Conservation (phyloP, 202 grass and related monocot species). For the Panicum virgatum region DNA sequence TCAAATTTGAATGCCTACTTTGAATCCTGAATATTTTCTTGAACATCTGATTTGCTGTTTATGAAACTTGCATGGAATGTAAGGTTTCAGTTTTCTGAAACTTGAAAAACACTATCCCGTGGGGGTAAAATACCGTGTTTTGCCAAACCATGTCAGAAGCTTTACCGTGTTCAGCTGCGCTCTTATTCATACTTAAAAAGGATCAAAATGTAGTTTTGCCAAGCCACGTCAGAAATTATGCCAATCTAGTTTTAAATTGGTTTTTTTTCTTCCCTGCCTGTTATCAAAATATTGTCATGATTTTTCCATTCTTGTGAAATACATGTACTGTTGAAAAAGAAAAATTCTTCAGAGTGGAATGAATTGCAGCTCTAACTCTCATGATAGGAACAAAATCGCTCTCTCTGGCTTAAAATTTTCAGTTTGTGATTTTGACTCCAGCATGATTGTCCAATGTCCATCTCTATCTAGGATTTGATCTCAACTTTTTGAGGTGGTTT, state of each 20-base stretch:
- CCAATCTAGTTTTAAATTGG: not conserved
- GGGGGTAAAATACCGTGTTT: not conserved
- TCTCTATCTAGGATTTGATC: constrained; percentile 28
- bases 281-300: not conserved
- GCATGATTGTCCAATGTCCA: constrained; percentile 6
- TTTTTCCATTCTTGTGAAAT: not conserved
- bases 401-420: not conserved
- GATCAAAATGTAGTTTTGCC: too few relatives aligned
- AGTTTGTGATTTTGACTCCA: not conserved
- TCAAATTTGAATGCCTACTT: too few relatives aligned
- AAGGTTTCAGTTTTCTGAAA: not conserved
- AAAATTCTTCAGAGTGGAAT: not conserved
- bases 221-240: not conserved
- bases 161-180: not conserved
- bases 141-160: too few relatives aligned
- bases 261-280: not conserved
- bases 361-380: not conserved
- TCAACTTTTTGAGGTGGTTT: constrained; percentile 7
- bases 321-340: not conserved
- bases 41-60: not conserved
- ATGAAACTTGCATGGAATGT: not conserved
- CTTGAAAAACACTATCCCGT: not conserved
- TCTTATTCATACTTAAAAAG: not conserved
- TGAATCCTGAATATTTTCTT: not conserved
- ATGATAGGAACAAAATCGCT: not conserved